Evolutionary conservation across 2,329 filamentous ascomycete species (phyloP), one percentile per base, ranked within the genome.

Genomic region (Pyrenophora graminea): DNA sequence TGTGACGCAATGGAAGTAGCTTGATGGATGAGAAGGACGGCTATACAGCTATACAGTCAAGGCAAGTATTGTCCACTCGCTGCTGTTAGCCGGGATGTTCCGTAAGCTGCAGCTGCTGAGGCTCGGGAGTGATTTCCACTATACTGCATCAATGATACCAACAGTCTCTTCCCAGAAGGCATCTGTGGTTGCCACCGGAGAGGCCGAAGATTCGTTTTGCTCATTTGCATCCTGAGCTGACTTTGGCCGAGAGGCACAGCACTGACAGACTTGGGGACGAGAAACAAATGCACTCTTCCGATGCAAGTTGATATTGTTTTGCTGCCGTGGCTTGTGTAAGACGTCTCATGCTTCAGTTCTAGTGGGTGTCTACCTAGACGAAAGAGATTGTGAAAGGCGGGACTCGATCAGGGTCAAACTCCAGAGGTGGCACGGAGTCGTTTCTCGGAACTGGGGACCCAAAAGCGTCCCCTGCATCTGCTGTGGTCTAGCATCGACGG

Each of bases 261-360:
- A 25, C 23, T 25, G 23, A 25, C 23, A 3, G 8, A 6, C 8
- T 25, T 25, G 4, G 2, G 23, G 4, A 27, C 13, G 10, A 30
- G 18, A 7, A 32, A 30, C 27, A 30, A 30, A 12, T 21, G 10
- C 21, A 17, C 13, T 23, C 13, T 7, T 17, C 27, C 9, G 45
- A 36, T 39, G 41, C 39, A 51, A 45, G 41, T 38, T 40, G 53
- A 50, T 56, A 52, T 58, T 56, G 51, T 48, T 53, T 50, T 54
- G 57, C 62, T 63, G 54, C 41, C 34, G 59, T 63, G 54, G 47
- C 51, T 51, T 45, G 53, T 56, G 59, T 50, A 12, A 58, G 63
- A 54, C 53, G 55, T 41, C 40, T 39, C 51, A 54, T 47, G 55
- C 46, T 53, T 56, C 52, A 59, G 45, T 49, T 41, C 30, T 49